Base-by-base conservation (phyloP, 495 filamentous ascomycete species). In the Penicillium cataractarum region DNA sequence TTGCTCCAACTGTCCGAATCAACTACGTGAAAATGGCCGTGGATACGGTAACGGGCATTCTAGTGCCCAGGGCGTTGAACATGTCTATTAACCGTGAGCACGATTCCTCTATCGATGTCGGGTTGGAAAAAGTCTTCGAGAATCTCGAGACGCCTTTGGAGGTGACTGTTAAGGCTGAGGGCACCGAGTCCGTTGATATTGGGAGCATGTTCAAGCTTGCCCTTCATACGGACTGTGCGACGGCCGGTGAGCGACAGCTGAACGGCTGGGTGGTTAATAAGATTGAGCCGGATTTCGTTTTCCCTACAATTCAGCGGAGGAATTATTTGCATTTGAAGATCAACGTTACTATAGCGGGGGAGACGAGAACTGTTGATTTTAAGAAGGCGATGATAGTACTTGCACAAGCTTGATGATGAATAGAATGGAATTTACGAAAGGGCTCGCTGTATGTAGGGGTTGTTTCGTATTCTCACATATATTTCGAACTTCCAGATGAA, bases 201-300 rank as follows among this genome's bases (percentile, higher is more conserved):
- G 68, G 65, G 0, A 46, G 31, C 4, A 54, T 64, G 35, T 52
- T 65, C 52, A 57, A 64, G 57, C 60, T 68, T 29, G 26, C 39
- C 27, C 53, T 71, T 15, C 57, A 39, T 35, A 12, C 65, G 0
- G 9, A 64, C 37, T 58, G 58, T 4, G 9, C 65, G n/a, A 52
- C 39, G 29, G 29, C 52, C 31, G 57, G n/a, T 17, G 35, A 48
- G 39, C 19, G 46, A 32, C 4, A 42, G 29, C 12, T 54, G 44
- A n/a, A 24, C 55, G 3, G 27, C 44, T 19, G 3, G 32, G 8
- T 27, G 12, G 13, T 33, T 37, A 39, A 15, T 12, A 51, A 24
- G 10, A 61, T 68, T 51, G 58, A 56, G 8, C 65, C 68, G n/a
- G 63, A 67, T 44, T 64, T 71, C 60, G 35, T 27, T 44, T 46